Evolutionary conservation across 2,329 filamentous ascomycete genomes (phyloP), one percentile per base, ranked within the genome.

Genomic region (Pyrenochaeta sp.): DNA sequence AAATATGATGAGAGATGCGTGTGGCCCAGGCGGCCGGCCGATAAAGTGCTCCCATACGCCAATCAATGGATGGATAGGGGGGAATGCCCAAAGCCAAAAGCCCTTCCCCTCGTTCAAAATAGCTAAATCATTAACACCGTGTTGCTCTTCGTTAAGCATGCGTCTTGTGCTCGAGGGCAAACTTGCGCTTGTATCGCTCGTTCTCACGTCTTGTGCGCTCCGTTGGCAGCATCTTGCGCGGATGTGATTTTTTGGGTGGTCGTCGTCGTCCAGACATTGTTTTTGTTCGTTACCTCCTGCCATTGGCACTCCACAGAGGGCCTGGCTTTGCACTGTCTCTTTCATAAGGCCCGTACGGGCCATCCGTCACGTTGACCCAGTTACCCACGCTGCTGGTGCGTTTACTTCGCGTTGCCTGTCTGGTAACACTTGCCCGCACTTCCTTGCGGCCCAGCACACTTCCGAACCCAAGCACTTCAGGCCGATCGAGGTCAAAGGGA

Each of bases 401-500:
- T 14, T 60, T 65, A 21, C 51, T 60, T 14, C 50, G 51, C 11
- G 63, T 63, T 6, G 55, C 52, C 34, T 64, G 58, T 23, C 65
- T 51, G 7, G 60, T 63, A 9, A 69, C 53, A 35, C 63, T 69
- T 3, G 50, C 61, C 18, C 56, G 53, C 21, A 69, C 63, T 35
- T 65, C 53, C 34, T 44, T 53, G 7, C 61, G 53, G 9, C 58
- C 61, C 27, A 56, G 47, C 11, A 68, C 59, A 27, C 49, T 53
- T 4, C 65, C 60, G 32, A 71, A 68, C 1, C 65, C 63, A 7
- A 73, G 53, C 7, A 73, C 63, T 44, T 73, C 71, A 7, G 71
- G 71, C 9, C 68, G 55, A 39, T 73, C 71, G 10, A 73, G 63
- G 41, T 73, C 71, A 30, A 73, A 73, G 1, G 71, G 71, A 41